Base-by-base conservation (phyloP, 1,284 basidiomycete species). In the Melampsora larici-populina region DNA sequence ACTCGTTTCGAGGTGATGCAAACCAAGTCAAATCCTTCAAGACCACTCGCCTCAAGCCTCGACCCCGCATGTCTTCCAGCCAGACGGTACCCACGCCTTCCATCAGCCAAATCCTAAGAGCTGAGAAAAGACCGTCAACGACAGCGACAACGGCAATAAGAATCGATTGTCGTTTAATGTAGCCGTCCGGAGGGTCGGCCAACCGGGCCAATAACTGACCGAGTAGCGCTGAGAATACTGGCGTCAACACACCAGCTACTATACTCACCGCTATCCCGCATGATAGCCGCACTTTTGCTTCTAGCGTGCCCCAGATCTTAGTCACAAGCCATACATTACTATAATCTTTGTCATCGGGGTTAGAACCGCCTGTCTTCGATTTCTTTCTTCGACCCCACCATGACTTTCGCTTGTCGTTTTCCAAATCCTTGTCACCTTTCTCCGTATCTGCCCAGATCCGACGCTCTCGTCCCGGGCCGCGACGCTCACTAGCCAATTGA, bases 1-100 rank as follows among this genome's bases (percentile, higher is more conserved):
- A 86, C 9, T 86, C 85, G 84, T 95, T 90, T 68, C 87, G 86
- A 2, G 87, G 84, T 71, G 86, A 85, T 85, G 98, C 94, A 84
- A 95, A 97, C 89, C 91, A 99, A n/a, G 87, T 84, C 84, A 92
- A 93, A 84, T 97, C 94, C 84, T 97, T 95, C 1, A 85, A 83
- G 40, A 98, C 85, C 18, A 98, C 86, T 46, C 86, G 87, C 21
- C 82, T 80, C 81, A 91, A 90, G 7, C 88, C 89, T 0, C 81
- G 80, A 49, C 86, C 84, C 13, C 97, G 90, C 43, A 97, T 83
- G 26, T 83, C 81, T 11, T 88, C 89, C 17, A 93, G 88, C 95
- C 95, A 98, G 8, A 84, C 83, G 82, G 92, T 89, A 0, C 89
- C 90, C 0, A 89, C 86, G 1, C 86, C 86, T 84, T 96, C 92